Evolutionary conservation across 768 basidiomycete species (phyloP).

Genomic region (Trametes cingulata): DNA sequence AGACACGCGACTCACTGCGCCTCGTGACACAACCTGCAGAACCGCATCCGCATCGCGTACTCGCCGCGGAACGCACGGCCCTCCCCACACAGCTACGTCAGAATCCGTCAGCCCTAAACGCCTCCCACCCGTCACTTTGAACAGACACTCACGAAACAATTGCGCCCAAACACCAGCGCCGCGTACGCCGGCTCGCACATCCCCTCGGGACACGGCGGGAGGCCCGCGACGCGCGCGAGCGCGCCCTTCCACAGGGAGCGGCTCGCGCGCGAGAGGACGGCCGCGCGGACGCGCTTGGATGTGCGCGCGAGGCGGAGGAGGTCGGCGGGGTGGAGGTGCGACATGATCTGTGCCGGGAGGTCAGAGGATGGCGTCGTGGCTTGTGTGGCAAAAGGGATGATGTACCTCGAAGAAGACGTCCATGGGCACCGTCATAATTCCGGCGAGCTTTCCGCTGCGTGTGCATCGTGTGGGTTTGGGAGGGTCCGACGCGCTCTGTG

Average conservation of each 20-base stretch:
- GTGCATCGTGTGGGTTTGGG: background rate
- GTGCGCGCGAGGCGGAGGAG: conserved; percentile 3
- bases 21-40: background rate
- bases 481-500: background rate
- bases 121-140: too few relatives aligned
- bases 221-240: background rate
- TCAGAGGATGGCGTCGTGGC: background rate
- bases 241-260: background rate
- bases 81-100: background rate
- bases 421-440: background rate
- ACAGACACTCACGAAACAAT: background rate
- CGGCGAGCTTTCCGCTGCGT: background rate
- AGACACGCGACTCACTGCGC: too few relatives aligned
- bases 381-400: background rate
- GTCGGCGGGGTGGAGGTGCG: conserved; percentile 3
- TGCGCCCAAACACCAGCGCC: background rate
- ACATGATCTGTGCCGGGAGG: background rate
- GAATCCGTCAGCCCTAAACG: too few relatives aligned
- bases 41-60: background rate
- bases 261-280: background rate
- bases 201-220: conserved; percentile 4
- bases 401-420: background rate
- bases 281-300: background rate
- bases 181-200: conserved; percentile 2
- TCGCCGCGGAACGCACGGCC: background rate